Conservation (phyloP, 1,284 basidiomycete species). For the Fomitiporia mediterranea region DNA sequence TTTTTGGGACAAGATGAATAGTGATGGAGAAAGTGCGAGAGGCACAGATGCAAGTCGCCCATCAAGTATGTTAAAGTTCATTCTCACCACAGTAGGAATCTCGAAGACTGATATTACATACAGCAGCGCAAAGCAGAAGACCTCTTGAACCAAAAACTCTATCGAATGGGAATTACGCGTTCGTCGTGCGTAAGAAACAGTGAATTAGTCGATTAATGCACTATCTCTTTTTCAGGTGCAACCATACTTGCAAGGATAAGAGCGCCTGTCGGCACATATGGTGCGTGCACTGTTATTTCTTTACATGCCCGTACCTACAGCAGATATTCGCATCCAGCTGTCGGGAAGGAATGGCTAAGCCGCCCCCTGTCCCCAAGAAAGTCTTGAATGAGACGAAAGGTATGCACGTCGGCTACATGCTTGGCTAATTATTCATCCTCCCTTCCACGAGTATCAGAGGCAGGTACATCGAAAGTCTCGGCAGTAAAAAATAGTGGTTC, state of each 20-base stretch:
- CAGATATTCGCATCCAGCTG: conserved; percentile 43
- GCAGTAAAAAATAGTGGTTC: not conserved
- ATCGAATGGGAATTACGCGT: conserved; percentile 54
- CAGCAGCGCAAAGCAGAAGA: not conserved
- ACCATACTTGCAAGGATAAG: conserved; percentile 78
- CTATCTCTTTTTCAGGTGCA: conserved; percentile 48
- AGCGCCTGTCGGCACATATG: conserved; percentile 67
- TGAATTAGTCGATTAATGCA: not conserved
- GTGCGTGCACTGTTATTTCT: conserved; percentile 32
- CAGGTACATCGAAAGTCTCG: not conserved
- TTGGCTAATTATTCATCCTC: not conserved
- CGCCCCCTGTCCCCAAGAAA: conserved; percentile 40
- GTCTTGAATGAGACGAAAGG: conserved; percentile 21
- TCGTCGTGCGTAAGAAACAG: conserved; percentile 20
- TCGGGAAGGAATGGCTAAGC: conserved; percentile 58
- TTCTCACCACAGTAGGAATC: not conserved
- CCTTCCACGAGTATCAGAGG: not conserved
- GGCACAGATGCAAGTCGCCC: not conserved
- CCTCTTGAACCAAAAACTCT: conserved; percentile 28
- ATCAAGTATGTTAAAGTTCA: not conserved
- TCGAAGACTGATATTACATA: not conserved
- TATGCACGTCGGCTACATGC: conserved; percentile 10
- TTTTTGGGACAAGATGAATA: conserved; percentile 56
- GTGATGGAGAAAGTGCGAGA: conserved; percentile 31
- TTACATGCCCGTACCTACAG: not conserved